Conservation (phyloP, 345 rosid species). For the Lumnitzera racemosa region DNA sequence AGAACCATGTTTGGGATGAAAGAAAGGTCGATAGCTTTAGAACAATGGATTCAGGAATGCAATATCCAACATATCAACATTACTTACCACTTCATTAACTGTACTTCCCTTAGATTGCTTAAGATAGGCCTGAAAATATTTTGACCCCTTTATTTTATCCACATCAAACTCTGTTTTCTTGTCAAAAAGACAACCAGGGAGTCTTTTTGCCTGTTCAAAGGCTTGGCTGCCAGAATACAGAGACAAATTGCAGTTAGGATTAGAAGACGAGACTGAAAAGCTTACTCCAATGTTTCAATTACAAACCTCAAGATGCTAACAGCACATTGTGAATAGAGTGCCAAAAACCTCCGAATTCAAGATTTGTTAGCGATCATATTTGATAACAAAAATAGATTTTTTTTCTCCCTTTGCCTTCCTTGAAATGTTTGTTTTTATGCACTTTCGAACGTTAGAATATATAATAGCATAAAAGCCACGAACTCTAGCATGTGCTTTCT, state of each 20-base stretch:
- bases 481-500: no score
- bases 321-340: no score
- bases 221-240: slow-evolving; percentile 38
- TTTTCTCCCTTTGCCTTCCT: no score
- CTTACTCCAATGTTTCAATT: no score
- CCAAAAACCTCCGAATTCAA: no score
- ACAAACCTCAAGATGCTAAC: no score
- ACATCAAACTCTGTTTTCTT: slow-evolving; percentile 37
- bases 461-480: no score
- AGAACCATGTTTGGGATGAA: not conserved
- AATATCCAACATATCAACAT: not conserved
- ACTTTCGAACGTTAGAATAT: no score
- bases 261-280: not conserved
- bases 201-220: slow-evolving; percentile 65
- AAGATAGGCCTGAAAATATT: slow-evolving; percentile 39
- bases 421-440: no score
- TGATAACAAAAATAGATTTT: no score
- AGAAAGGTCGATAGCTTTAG: no score
- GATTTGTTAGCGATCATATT: no score
- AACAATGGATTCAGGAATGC: slow-evolving; percentile 2
- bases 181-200: slow-evolving; percentile 48
- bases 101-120: slow-evolving; percentile 36
- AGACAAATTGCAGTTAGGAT: not conserved
- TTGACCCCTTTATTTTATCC: slow-evolving; percentile 67
- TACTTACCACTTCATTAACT: slow-evolving; percentile 33